Percentiles rank a stretch among this genome's conserved stretches.
Conservation (phyloP, 2,329 filamentous ascomycete genomes). For the Hymenoscyphus repandus region DNA sequence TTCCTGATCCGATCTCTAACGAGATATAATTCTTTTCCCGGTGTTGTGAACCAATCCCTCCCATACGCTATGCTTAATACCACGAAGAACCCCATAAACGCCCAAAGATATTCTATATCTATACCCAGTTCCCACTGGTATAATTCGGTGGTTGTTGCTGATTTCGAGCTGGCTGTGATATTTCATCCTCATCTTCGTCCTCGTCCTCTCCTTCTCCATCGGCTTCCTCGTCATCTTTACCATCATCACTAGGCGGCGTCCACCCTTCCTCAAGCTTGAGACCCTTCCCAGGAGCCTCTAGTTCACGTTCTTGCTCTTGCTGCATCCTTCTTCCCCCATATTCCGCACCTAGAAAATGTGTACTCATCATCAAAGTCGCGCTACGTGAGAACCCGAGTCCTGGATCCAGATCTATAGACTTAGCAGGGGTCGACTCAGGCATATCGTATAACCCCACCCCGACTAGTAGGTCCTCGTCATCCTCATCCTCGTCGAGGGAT, state of each 20-base stretch:
- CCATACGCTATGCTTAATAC: background rate
- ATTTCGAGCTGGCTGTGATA: no score
- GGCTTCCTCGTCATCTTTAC: constrained; percentile 52
- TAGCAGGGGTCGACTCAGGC: constrained; percentile 47
- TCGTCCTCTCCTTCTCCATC: constrained; percentile 34
- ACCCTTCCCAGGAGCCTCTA: constrained; percentile 53
- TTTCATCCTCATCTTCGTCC: constrained; percentile 20
- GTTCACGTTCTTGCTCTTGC: no score
- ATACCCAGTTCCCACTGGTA: constrained; percentile 6
- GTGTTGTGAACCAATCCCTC: no score
- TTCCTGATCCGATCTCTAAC: no score
- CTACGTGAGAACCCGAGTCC: no score
- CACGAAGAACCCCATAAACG: background rate
- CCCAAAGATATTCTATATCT: background rate
- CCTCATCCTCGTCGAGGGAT: constrained; percentile 48
- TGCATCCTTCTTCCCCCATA: no score
- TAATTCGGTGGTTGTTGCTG: background rate
- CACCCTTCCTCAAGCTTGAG: constrained; percentile 77
- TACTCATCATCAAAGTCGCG: no score
- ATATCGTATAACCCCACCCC: constrained; percentile 78
- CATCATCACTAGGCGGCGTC: constrained; percentile 58
- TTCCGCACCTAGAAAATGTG: no score
- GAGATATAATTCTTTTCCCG: background rate
- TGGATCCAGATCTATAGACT: no score
- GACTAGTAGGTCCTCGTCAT: constrained; percentile 66